These are phyloP conservation scores for Trypanosoma scelopori DNA, from an alignment of 208 protist species.

Conservation along the genomic window DNA sequence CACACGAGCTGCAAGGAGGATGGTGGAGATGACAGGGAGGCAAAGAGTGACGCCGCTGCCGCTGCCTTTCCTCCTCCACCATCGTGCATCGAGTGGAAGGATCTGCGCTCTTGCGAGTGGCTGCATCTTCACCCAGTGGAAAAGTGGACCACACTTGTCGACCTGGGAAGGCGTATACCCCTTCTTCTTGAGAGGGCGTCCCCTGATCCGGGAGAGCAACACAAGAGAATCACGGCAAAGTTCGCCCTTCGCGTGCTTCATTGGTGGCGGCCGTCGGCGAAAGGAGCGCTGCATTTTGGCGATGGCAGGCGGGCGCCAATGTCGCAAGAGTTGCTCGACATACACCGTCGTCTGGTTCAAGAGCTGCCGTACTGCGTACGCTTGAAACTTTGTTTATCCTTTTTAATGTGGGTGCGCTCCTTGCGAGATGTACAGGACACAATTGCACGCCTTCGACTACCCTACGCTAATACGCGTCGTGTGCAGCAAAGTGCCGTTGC, in stretches of 20 bases:
- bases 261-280: background rate
- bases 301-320: constrained; percentile 34
- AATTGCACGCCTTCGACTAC: constrained; percentile 52
- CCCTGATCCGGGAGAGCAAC: background rate
- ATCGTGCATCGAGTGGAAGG: background rate
- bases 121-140: constrained; percentile 63
- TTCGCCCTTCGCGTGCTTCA: background rate
- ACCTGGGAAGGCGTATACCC: constrained; percentile 52
- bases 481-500: constrained; percentile 35
- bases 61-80: background rate
- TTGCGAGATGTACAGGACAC: constrained; percentile 75
- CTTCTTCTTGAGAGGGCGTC: constrained; percentile 42
- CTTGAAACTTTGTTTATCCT: constrained; percentile 56
- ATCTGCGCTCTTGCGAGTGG: constrained; percentile 27
- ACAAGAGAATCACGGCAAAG: background rate
- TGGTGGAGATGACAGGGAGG: background rate
- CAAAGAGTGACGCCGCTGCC: background rate
- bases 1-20: background rate
- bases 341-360: constrained; percentile 35
- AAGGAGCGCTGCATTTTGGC: background rate
- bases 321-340: constrained; percentile 13
- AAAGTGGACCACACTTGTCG: constrained; percentile 72
- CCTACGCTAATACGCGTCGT: constrained; percentile 48
- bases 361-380: constrained; percentile 63
- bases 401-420: constrained; percentile 63